Evolutionary conservation across 768 basidiomycete genomes (phyloP).

Genomic region (Mycena crocata): DNA sequence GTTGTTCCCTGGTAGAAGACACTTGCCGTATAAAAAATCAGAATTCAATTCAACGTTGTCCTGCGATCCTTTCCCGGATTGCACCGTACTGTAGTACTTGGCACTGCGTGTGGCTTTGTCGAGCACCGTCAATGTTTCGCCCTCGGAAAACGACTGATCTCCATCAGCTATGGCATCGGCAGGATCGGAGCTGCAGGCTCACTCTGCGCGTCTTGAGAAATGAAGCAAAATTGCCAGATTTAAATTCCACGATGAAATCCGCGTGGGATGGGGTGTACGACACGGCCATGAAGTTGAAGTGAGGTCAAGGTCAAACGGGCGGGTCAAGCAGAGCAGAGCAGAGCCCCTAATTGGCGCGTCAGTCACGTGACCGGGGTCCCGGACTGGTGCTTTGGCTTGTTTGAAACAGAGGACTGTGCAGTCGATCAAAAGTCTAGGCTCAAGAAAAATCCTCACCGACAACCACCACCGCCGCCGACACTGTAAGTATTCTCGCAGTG

Average conservation of each 20-base stretch:
- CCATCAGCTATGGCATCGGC: neutral
- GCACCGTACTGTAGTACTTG: conserved; percentile 64
- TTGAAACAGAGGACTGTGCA: neutral
- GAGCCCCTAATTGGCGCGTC: neutral
- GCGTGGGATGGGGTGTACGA: conserved; percentile 49
- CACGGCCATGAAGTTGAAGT: conserved; percentile 19
- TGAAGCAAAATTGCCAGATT: conserved; percentile 50
- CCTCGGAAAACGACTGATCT: conserved; percentile 49
- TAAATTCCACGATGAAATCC: conserved; percentile 51
- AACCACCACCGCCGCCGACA: conserved; percentile 3
- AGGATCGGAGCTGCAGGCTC: neutral
- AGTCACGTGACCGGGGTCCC: neutral
- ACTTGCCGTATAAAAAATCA: conserved; percentile 69
- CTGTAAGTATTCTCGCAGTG: too few relatives aligned
- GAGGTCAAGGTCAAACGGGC: neutral
- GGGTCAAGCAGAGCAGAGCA: too few relatives aligned
- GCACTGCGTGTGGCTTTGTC: conserved; percentile 43
- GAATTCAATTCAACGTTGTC: conserved; percentile 70
- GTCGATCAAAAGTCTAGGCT: too few relatives aligned
- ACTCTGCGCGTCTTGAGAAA: conserved; percentile 51
- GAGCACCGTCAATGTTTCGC: conserved; percentile 50
- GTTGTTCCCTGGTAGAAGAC: neutral
- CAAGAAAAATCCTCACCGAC: neutral
- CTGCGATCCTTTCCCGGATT: conserved; percentile 56
- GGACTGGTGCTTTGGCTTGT: too few relatives aligned